Percentiles rank a stretch among this genome's conserved stretches.
Evolutionary conservation across 495 filamentous ascomycete genomes (phyloP).

Genomic region (Neurospora tetrasperma): DNA sequence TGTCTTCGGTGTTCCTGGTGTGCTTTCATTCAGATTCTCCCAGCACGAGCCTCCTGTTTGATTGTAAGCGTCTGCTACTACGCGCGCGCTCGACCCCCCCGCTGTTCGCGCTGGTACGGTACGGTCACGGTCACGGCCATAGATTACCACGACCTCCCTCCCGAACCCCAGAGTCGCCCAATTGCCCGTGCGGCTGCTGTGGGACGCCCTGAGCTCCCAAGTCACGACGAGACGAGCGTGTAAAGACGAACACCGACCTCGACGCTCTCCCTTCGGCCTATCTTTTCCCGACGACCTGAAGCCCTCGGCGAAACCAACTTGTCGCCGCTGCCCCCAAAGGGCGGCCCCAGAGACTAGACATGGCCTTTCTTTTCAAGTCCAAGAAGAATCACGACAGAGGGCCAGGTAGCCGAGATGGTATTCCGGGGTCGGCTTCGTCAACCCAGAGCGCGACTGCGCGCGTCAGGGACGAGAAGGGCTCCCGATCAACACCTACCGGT

Average conservation of each 20-base stretch:
- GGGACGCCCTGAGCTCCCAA: background rate
- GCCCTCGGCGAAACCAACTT: background rate
- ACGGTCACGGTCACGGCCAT: background rate
- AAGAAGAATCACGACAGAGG: slow-evolving; percentile 51
- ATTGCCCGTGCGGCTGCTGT: background rate
- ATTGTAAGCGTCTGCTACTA: background rate
- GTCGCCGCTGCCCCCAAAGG: background rate
- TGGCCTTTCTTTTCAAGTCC: slow-evolving; percentile 67
- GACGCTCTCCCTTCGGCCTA: background rate
- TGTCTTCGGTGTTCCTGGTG: slow-evolving; percentile 3
- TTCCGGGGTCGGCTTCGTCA: slow-evolving; percentile 24
- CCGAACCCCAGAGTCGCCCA: background rate
- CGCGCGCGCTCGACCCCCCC: background rate
- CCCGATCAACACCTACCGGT: slow-evolving; percentile 43
- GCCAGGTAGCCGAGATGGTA: slow-evolving; percentile 35
- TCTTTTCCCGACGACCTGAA: background rate
- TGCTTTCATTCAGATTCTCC: slow-evolving; percentile 2
- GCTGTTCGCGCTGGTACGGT: background rate
- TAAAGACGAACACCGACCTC: background rate
- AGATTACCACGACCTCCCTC: background rate
- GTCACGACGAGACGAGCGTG: background rate
- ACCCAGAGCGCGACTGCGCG: slow-evolving; percentile 30
- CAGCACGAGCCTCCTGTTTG: background rate
- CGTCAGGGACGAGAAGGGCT: slow-evolving; percentile 38
- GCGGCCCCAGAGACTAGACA: slow-evolving; percentile 24